These are phyloP conservation scores for Takakia lepidozioides DNA, from an alignment of 225 moss, liverwort and hornwort species.

Conservation along the genomic window DNA sequence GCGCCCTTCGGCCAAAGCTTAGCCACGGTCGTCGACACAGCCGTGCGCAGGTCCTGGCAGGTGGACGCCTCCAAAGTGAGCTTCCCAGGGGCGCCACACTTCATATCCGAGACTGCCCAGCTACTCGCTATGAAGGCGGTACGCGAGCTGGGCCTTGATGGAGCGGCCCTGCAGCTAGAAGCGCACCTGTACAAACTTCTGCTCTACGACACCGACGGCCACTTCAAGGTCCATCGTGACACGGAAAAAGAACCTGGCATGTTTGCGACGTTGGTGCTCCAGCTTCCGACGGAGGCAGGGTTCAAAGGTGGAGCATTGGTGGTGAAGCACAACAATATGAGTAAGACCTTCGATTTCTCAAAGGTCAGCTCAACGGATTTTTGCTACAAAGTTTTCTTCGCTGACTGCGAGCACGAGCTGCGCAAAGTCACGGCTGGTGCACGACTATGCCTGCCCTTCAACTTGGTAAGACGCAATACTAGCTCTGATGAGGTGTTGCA, in stretches of 20 bases:
- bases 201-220: slow-evolving; percentile 9
- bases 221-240: slow-evolving; percentile 12
- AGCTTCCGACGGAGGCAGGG: slow-evolving; percentile 14
- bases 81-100: slow-evolving; percentile 10
- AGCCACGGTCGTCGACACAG: slow-evolving; percentile 6
- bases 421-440: slow-evolving; percentile 8
- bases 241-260: slow-evolving; percentile 15
- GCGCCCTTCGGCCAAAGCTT: slow-evolving; percentile 6
- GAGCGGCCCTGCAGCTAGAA: slow-evolving; percentile 1
- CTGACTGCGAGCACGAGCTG: slow-evolving; percentile 16
- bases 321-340: not conserved
- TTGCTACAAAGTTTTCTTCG: slow-evolving; percentile 11
- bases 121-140: slow-evolving; percentile 7
- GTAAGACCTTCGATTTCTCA: slow-evolving; percentile 8
- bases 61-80: slow-evolving; percentile 13
- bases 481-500: not conserved
- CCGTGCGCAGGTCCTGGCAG: slow-evolving; percentile 10
- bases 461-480: slow-evolving; percentile 3
- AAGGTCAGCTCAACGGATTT: slow-evolving; percentile 12
- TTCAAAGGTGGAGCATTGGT: slow-evolving; percentile 13
- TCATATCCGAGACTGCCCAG: slow-evolving; percentile 10
- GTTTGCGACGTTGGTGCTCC: slow-evolving; percentile 16
- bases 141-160: slow-evolving; percentile 4
- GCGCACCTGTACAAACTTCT: slow-evolving; percentile 11
- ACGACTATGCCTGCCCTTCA: slow-evolving; percentile 14